Evolutionary conservation across 2,329 filamentous ascomycete genomes (phyloP), one percentile per base, ranked within the genome.

Genomic region (Botrytis aclada): DNA sequence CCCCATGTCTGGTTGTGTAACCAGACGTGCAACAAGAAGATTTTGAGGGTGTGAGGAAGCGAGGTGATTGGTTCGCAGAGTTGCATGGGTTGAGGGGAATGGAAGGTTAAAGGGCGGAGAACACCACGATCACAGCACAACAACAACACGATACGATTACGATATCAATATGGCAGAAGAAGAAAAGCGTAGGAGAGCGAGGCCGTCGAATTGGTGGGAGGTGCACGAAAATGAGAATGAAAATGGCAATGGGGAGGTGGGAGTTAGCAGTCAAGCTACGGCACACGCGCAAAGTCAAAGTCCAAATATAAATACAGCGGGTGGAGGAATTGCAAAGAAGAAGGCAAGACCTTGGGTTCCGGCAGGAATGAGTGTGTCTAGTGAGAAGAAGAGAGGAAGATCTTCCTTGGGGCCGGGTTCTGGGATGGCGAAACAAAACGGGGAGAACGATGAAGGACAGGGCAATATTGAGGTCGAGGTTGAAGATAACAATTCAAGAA

Each of bases 171-270:
- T 69, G 65, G 47, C 65, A 56, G 65, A 69, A 20, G 34, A 41
- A 41, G 34, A 37, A 56, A 80, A 79, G 63, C 75, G 79, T 54
- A 76, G 78, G 63, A 77, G 78, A n/a, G 76, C 74, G 14, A 74
- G 74, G 25, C 78, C 79, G 16, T 77, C 77, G 62, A 75, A 77
- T 10, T 80, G 76, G 76, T 80, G 78, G 79, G 76, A 74, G 58
- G 77, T 74, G 16, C 43, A 37, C 12, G 62, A 29, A 2, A 41
- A 32, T 45, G 41, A 25, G 34, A 29, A 61, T 45, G n/a, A 7
- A 1, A 56, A 61, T 45, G n/a, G n/a, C 3, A 32, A 56, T 29
- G 29, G 16, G 20, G 29, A 67, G n/a, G 37, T 29, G 51, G 65
- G 22, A 16, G 47, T 37, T 9, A 22, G 25, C 9, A 69, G 51